Conservation (phyloP, 208 protist genomes). For the Crithidia mellificae region DNA sequence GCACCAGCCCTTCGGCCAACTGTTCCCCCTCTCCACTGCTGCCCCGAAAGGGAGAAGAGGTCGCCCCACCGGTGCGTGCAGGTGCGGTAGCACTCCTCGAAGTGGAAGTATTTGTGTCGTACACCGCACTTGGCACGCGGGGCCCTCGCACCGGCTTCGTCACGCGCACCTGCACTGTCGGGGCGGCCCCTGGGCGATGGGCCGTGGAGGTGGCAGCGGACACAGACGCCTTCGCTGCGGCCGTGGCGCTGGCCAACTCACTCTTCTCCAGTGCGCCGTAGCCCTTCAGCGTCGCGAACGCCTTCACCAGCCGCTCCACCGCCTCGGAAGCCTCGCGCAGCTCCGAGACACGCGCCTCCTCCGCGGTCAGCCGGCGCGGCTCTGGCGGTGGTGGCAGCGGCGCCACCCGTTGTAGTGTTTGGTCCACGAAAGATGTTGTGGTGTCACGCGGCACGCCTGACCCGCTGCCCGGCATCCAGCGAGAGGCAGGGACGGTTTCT, state of each 20-base stretch:
- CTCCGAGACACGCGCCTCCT: conserved; percentile 51
- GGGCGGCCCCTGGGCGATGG: background rate
- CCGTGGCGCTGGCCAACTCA: background rate
- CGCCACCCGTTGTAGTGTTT: conserved; percentile 13
- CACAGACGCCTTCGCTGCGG: background rate
- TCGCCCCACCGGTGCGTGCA: background rate
- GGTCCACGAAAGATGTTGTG: background rate
- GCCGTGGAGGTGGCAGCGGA: conserved; percentile 9
- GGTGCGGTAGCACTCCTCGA: background rate
- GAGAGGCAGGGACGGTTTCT: background rate
- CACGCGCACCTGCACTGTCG: conserved; percentile 10
- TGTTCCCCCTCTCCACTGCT: background rate
- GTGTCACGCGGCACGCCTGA: background rate
- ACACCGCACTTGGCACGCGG: background rate
- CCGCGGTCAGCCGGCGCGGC: conserved; percentile 7
- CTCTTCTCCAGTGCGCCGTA: conserved; percentile 39
- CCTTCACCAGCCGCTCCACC: conserved; percentile 79
- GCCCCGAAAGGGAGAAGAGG: too few relatives aligned
- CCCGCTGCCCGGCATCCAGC: background rate
- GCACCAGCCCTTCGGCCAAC: conserved; percentile 21
- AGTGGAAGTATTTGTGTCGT: background rate
- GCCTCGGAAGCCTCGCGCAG: conserved; percentile 83
- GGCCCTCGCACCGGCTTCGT: conserved; percentile 5
- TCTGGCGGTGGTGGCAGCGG: conserved; percentile 42
- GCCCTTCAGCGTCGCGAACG: conserved; percentile 69